Evolutionary conservation across 2,329 filamentous ascomycete genomes (phyloP).

Genomic region (Rhynchosporium graminicola): DNA sequence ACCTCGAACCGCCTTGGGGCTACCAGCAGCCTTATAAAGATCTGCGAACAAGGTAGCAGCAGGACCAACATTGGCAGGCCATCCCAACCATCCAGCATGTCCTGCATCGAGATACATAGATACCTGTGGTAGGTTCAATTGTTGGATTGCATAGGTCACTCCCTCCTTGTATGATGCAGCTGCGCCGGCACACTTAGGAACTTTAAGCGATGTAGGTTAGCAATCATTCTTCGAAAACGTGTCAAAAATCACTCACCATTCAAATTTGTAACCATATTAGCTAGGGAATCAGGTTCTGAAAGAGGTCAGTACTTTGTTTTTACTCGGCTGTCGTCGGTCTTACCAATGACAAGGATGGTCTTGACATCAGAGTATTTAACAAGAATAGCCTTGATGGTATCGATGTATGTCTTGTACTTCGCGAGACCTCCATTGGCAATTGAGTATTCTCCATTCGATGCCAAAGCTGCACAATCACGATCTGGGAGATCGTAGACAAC

Average conservation of each 20-base stretch:
- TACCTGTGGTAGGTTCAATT: constrained; percentile 61
- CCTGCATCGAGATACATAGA: constrained; percentile 65
- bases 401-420: constrained; percentile 56
- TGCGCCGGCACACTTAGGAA: constrained; percentile 55
- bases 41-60: constrained; percentile 50
- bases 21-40: constrained; percentile 50
- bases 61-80: constrained; percentile 58
- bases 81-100: constrained; percentile 66
- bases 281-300: constrained; percentile 60
- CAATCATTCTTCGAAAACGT: too few relatives aligned
- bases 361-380: constrained; percentile 55
- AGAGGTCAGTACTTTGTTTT: constrained; percentile 14
- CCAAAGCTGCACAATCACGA: constrained; percentile 62
- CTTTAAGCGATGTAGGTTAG: constrained; percentile 20
- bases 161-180: constrained; percentile 56
- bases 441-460: constrained; percentile 62
- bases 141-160: constrained; percentile 56
- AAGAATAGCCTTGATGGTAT: constrained; percentile 54
- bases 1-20: constrained; percentile 51
- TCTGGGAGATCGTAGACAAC: constrained; percentile 66
- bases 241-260: constrained; percentile 29
- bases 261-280: constrained; percentile 63
- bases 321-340: constrained; percentile 17
- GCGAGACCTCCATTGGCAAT: constrained; percentile 52
- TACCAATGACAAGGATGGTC: constrained; percentile 51